These are phyloP conservation scores for Termitomyces sp. DNA, from an alignment of 768 basidiomycete genomes.

Conservation along the genomic window DNA sequence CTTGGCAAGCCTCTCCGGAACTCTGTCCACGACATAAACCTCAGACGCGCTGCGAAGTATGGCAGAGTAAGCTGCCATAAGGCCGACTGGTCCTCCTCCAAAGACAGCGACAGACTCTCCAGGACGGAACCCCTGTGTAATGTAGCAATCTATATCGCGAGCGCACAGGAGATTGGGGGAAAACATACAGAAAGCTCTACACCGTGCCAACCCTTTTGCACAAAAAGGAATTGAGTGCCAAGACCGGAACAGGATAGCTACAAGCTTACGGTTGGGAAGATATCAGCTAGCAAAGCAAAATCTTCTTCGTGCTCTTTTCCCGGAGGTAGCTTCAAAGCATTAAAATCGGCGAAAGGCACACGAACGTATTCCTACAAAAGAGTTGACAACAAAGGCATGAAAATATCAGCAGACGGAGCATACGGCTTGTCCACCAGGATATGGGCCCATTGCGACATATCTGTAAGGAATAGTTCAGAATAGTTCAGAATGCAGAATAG, in stretches of 20 bases:
- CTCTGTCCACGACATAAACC: conserved; percentile 55
- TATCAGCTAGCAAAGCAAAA: conserved; percentile 51
- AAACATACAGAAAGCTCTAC: conserved; percentile 40
- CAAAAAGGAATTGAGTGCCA: neutral
- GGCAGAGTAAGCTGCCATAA: conserved; percentile 59
- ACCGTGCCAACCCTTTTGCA: conserved; percentile 48
- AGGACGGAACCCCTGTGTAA: conserved; percentile 39
- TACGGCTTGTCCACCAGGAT: conserved; percentile 51
- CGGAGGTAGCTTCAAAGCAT: conserved; percentile 46
- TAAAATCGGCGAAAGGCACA: conserved; percentile 57
- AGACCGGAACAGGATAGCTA: neutral
- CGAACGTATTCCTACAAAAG: conserved; percentile 45
- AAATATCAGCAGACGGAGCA: neutral
- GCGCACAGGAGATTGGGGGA: neutral
- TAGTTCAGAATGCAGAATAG: neutral
- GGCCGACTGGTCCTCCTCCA: conserved; percentile 50
- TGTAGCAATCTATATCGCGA: neutral
- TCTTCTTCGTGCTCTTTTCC: conserved; percentile 54
- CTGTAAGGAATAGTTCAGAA: conserved; percentile 20
- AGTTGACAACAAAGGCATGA: neutral
- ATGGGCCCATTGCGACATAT: conserved; percentile 57
- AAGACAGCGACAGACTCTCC: conserved; percentile 53
- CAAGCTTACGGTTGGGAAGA: conserved; percentile 48
- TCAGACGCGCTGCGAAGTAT: conserved; percentile 47
- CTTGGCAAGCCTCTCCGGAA: conserved; percentile 48